Evolutionary conservation across 2,329 filamentous ascomycete genomes (phyloP), one percentile per base, ranked within the genome.

Genomic region (Tolypocladium nubicola): DNA sequence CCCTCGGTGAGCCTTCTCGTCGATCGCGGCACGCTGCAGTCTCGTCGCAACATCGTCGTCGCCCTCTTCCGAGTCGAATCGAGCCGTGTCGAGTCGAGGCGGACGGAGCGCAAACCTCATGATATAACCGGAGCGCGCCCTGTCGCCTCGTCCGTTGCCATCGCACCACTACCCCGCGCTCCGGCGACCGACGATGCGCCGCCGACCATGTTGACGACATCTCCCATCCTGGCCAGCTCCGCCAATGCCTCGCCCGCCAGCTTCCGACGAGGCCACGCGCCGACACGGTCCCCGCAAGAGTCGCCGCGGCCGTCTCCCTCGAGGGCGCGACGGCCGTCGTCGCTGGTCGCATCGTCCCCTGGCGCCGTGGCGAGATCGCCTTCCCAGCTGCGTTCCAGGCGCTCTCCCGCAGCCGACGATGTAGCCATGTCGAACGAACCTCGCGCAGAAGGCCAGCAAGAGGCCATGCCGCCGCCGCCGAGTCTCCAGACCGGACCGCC

Each of bases 191-290:
- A 79, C 71, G 69, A 79, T 77, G 77, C 72, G 71, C 70, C 71
- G 71, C 71, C 71, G 74, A 81, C 71, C 75, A 83, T 83, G 80
- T 77, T 83, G 77, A 80, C 79, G 70, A 80, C 79, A 67, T 82
- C 80, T 66, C 79, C 79, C 60, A 72, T 78, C 63, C 72, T 78
- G 66, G 68, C 77, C 68, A 71, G 71, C 66, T 74, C 78, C 64
- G 73, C 77, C 72, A 81, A 76, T 75, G 75, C 76, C 67, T 82
- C 80, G 54, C 78, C 79, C 60, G 71, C 72, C 64, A 75, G 64
- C 71, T 78, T 71, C 69, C 73, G 64, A 63, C 68, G 69, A 66
- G 65, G 67, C 60, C 68, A 60, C 45, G 53, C 64, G 53, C 49
- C 60, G 21, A 58, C 61, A 54, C 50, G 47, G 21, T 67, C 67